Base-by-base conservation (phyloP, 768 basidiomycete genomes). In the Asterophora parasitica region DNA sequence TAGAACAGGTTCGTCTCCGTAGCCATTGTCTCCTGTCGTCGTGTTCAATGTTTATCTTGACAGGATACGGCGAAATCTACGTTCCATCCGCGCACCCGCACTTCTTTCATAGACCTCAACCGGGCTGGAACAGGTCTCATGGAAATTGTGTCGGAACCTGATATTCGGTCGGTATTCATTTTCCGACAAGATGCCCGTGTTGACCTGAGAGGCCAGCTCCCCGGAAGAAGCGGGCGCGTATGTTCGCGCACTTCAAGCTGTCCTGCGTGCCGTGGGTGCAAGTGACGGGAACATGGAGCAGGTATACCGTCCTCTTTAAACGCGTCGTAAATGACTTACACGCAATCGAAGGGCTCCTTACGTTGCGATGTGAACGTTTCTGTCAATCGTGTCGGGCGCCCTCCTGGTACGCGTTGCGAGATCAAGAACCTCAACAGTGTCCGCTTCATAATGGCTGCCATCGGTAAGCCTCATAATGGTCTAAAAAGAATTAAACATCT, bases 211-310 rank as follows among this genome's bases (percentile, higher is more conserved):
- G 1, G 44, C 6, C 27, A 76, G 75, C 11, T 88, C 88, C 1
- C 84, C 96, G 3, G 92, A 95, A 65, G 89, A 98, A 63, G 94
- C 92, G 15, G 88, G 80, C 1, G 79, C 81, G 5, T 98, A 95
- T 67, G 88, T 97, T 4, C 75, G 83, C 32, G 75, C 84, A 7
- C 71, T 99, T 1, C 93, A 96, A 61, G 77, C 82, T 4, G 59
- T 96, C 13, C 69, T 98, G 7, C 78, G 94, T 13, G 76, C 88
- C 12, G 73, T 95, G 3, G 92, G 91, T 0, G 83, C 90, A 0
- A 92, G 92, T 52, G 92, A 95, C 61, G 93, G 91, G 1, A 94
- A 94, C 59, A 98, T 98, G 96, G 96, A 99, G 57, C 84, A 92
- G 65, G 95, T 90, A 44, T 19, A 11, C 20, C 15, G 12, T 16